Percentiles rank a stretch among this genome's conserved stretches.
phyloP scores from a whole-genome alignment of 257 asterid species.

The Plectranthus barbatus region DNA sequence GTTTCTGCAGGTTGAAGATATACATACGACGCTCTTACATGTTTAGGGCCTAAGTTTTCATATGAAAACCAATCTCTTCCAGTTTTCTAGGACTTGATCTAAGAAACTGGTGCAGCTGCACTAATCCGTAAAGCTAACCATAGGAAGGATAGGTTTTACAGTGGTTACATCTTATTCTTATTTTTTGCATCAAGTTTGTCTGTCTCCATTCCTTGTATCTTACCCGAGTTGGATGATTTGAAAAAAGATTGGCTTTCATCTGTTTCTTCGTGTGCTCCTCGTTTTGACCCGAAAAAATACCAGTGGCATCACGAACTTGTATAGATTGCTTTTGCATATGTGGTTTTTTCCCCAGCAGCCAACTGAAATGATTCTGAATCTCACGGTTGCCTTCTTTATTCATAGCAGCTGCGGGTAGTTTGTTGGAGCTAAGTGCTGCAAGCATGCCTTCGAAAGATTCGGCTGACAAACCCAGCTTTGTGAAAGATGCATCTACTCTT shows the following conservation, averaged over 20 bases:
- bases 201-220: too few relatives aligned
- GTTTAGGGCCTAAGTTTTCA: background rate
- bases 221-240: background rate
- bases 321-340: background rate
- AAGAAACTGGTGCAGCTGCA: too few relatives aligned
- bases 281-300: background rate
- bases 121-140: too few relatives aligned
- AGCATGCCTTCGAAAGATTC: constrained; percentile 30
- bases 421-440: constrained; percentile 34
- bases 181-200: background rate
- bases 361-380: background rate
- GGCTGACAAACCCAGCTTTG: constrained; percentile 24
- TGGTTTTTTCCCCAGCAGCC: background rate
- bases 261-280: background rate
- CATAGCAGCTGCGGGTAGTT: constrained; percentile 52
- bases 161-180: background rate
- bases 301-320: background rate
- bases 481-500: constrained; percentile 31
- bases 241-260: background rate
- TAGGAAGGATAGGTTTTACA: background rate
- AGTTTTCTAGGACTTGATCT: too few relatives aligned
- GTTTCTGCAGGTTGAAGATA: background rate
- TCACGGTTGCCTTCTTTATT: background rate
- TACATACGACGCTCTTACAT: background rate
- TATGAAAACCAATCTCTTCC: background rate